A percentile compares a stretch with the other conserved stretches of the same genome.
phyloP scores from a whole-genome alignment of 257 asterid genomes.

The Plantago elongata region DNA sequence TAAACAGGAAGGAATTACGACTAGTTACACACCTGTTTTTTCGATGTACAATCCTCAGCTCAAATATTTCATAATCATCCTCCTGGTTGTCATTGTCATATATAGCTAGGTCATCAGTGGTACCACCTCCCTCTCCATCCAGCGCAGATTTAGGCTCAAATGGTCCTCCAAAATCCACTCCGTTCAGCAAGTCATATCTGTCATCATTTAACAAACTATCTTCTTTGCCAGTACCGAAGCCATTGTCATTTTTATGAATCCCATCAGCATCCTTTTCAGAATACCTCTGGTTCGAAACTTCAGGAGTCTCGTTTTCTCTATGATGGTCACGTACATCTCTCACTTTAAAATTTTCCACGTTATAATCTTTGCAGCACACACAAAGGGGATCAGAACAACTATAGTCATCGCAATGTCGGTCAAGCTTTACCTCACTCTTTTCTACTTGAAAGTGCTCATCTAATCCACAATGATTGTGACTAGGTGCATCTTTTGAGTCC shows the following conservation, averaged over 20 bases:
- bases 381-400: conserved; percentile 45
- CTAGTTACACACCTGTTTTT: conserved; percentile 66
- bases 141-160: conserved; percentile 32
- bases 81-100: conserved; percentile 42
- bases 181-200: conserved; percentile 20
- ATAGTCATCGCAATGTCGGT: conserved; percentile 20
- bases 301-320: conserved; percentile 12
- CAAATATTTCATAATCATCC: conserved; percentile 66
- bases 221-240: conserved; percentile 23
- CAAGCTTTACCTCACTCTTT: conserved; percentile 21
- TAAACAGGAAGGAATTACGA: conserved; percentile 2
- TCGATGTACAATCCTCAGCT: conserved; percentile 67
- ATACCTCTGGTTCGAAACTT: conserved; percentile 19
- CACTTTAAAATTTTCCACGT: conserved; percentile 20
- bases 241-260: conserved; percentile 25
- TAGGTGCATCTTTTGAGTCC: conserved; percentile 20
- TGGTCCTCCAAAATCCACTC: conserved; percentile 26
- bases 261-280: conserved; percentile 27
- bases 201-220: conserved; percentile 20
- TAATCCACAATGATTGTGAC: conserved; percentile 38
- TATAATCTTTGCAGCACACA: conserved; percentile 42
- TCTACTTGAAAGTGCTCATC: conserved; percentile 29
- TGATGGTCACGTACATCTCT: conserved; percentile 21
- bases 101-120: conserved; percentile 48
- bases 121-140: conserved; percentile 39